Conservation (phyloP, 345 rosid species). For the Dovyalis caffra region DNA sequence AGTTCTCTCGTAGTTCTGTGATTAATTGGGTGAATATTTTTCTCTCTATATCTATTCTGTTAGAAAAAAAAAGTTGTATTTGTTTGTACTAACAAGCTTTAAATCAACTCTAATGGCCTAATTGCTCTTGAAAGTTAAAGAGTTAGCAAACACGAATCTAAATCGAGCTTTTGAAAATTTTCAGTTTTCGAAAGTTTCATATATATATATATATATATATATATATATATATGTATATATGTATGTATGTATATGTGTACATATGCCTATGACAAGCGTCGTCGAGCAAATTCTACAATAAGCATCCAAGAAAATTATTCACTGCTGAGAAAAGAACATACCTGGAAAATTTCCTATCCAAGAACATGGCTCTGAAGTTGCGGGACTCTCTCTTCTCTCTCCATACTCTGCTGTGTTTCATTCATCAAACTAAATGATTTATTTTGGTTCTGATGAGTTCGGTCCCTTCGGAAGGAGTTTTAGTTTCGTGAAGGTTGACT, state of each 20-base stretch:
- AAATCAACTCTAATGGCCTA: background rate
- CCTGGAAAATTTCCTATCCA: background rate
- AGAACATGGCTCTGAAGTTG: background rate
- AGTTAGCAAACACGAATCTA: background rate
- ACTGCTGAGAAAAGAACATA: background rate
- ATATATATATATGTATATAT: no score
- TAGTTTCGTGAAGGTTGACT: background rate
- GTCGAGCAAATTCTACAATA: background rate
- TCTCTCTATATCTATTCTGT: background rate
- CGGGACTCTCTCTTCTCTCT: background rate
- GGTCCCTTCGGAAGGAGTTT: background rate
- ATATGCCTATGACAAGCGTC: background rate
- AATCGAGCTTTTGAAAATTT: background rate
- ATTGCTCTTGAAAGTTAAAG: background rate
- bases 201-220: no score
- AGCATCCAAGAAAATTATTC: background rate
- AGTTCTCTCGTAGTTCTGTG: background rate
- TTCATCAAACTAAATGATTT: background rate
- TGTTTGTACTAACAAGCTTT: background rate
- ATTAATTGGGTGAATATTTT: background rate
- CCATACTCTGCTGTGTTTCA: background rate
- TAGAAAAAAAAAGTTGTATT: background rate
- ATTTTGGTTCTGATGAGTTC: background rate
- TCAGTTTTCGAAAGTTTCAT: background rate
- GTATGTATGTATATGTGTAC: no score